Conservation (phyloP, 2,329 filamentous ascomycete genomes). For the Fusarium papillatum region DNA sequence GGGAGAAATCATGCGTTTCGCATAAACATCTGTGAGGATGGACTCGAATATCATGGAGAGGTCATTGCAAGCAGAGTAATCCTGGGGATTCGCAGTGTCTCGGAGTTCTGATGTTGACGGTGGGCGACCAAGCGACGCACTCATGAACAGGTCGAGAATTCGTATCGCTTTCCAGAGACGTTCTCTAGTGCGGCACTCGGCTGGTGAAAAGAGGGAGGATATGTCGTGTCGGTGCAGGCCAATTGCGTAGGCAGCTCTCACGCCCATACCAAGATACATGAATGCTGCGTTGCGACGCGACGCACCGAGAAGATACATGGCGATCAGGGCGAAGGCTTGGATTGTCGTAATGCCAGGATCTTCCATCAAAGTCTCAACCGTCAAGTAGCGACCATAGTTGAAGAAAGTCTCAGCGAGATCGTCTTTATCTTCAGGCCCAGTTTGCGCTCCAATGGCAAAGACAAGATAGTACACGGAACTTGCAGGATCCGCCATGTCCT, state of each 20-base stretch:
- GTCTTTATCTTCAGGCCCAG: conserved; percentile 50
- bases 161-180: conserved; percentile 51
- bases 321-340: conserved; percentile 51
- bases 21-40: conserved; percentile 51
- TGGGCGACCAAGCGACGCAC: conserved; percentile 49
- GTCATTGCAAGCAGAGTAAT: conserved; percentile 47
- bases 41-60: conserved; percentile 53
- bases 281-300: conserved; percentile 53
- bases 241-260: conserved; percentile 52
- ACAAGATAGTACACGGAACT: conserved; percentile 46
- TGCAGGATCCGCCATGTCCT: conserved; percentile 28
- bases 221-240: conserved; percentile 49
- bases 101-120: conserved; percentile 48
- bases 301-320: conserved; percentile 52
- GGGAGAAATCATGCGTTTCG: conserved; percentile 47
- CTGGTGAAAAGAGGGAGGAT: conserved; percentile 41
- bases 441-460: conserved; percentile 50
- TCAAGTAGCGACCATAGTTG: conserved; percentile 50
- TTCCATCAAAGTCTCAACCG: conserved; percentile 49
- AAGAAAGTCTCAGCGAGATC: conserved; percentile 50
- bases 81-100: conserved; percentile 37
- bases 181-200: conserved; percentile 45
- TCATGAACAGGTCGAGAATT: conserved; percentile 50
- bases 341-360: conserved; percentile 51
- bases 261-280: conserved; percentile 54